A percentile compares a stretch with the other conserved stretches of the same genome.
Conservation (phyloP, 192 early-diverging fungal species). For the Umbelopsis sp. region DNA sequence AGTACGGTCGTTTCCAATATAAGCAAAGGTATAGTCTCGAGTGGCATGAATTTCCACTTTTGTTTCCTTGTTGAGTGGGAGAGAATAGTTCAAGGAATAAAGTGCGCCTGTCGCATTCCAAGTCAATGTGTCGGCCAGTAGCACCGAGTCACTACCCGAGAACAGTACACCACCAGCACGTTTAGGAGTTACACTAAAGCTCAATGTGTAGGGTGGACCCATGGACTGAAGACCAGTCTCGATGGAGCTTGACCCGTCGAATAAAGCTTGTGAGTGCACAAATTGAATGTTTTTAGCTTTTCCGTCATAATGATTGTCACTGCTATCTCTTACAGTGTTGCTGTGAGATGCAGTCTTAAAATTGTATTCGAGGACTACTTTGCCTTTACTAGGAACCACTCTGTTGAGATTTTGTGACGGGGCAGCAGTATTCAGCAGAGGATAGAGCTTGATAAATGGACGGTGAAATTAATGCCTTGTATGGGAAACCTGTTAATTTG, state of each 20-base stretch:
- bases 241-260: slow-evolving; percentile 1
- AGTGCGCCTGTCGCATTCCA: slow-evolving; percentile 16
- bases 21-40: slow-evolving; percentile 7
- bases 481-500: not conserved
- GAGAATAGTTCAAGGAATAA: not conserved
- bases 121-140: not conserved
- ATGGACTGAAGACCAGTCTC: not conserved
- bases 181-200: slow-evolving; percentile 2
- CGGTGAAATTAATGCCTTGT: not conserved
- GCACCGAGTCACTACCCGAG: slow-evolving; percentile 5
- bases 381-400: slow-evolving; percentile 19
- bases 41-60: slow-evolving; percentile 22
- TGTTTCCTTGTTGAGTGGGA: slow-evolving; percentile 21
- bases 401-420: slow-evolving; percentile 14
- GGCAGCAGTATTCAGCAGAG: slow-evolving; percentile 4
- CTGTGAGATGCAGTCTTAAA: not conserved
- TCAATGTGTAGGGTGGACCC: slow-evolving; percentile 22
- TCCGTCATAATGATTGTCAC: slow-evolving; percentile 19
- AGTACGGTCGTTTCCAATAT: not conserved
- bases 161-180: not conserved
- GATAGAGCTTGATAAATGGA: not conserved
- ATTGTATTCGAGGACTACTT: slow-evolving; percentile 2
- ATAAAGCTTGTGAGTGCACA: not conserved
- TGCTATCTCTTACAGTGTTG: not conserved
- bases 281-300: not conserved